These are phyloP conservation scores for Candida berthetii DNA, from an alignment of 805 yeast genomes.

Conservation along the genomic window DNA sequence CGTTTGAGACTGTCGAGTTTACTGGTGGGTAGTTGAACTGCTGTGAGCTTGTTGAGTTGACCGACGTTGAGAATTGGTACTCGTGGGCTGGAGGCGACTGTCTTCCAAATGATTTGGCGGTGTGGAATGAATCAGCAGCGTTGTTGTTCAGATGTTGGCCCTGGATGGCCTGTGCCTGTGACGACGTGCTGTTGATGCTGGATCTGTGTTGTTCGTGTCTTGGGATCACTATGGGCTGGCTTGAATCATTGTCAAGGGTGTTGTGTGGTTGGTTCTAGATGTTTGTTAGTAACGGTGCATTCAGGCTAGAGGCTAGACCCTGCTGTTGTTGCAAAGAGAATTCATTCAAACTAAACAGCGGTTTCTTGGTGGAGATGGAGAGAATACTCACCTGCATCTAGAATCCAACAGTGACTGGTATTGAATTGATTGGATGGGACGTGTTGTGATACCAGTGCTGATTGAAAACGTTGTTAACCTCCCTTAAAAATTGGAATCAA, in stretches of 20 bases:
- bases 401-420: too few relatives aligned
- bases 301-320: too few relatives aligned
- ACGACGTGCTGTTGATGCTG: not conserved
- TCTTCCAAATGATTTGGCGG: constrained; percentile 18
- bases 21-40: constrained; percentile 2
- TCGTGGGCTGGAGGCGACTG: constrained; percentile 10
- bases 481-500: too few relatives aligned
- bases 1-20: not conserved
- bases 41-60: constrained; percentile 16
- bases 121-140: constrained; percentile 16
- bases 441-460: too few relatives aligned
- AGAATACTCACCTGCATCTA: too few relatives aligned
- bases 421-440: too few relatives aligned
- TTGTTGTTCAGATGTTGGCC: not conserved
- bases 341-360: too few relatives aligned
- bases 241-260: constrained; percentile 14
- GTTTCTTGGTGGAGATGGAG: too few relatives aligned
- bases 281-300: too few relatives aligned
- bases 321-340: too few relatives aligned
- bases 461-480: too few relatives aligned
- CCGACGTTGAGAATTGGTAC: constrained; percentile 19
- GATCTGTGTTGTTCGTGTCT: constrained; percentile 13
- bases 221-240: constrained; percentile 23
- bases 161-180: too few relatives aligned
- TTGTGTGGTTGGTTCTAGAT: constrained; percentile 5